phyloP scores from a whole-genome alignment of 2,329 filamentous ascomycete genomes.

The Aquanectria penicillioides region DNA sequence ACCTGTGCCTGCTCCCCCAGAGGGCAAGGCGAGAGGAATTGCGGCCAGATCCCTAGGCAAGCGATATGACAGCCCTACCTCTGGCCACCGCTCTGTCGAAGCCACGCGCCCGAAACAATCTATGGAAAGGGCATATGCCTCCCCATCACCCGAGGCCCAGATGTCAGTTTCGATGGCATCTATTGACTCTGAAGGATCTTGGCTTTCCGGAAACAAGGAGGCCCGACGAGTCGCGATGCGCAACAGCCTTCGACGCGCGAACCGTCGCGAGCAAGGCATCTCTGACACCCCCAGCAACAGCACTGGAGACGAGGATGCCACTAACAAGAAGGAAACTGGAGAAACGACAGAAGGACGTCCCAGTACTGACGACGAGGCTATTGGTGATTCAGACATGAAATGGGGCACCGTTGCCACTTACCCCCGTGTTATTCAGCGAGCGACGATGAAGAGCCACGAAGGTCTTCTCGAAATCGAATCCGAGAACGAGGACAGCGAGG shows the following conservation, averaged over 20 bases:
- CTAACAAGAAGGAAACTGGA: conserved; percentile 41
- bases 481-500: conserved; percentile 45
- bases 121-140: conserved; percentile 37
- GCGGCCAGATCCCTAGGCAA: too few relatives aligned
- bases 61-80: conserved; percentile 53
- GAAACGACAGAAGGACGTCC: conserved; percentile 63
- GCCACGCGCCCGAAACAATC: conserved; percentile 32
- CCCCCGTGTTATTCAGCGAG: conserved; percentile 69
- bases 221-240: conserved; percentile 60
- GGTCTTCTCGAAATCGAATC: conserved; percentile 58
- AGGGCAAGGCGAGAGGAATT: conserved; percentile 38
- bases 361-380: conserved; percentile 69
- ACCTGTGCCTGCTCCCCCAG: conserved; percentile 47
- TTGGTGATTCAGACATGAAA: conserved; percentile 55
- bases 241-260: conserved; percentile 48
- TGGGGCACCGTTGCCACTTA: conserved; percentile 62
- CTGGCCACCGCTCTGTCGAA: conserved; percentile 53
- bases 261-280: conserved; percentile 44
- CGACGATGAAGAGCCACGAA: conserved; percentile 62
- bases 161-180: conserved; percentile 90
- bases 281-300: conserved; percentile 53
- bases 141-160: conserved; percentile 66
- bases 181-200: conserved; percentile 94
- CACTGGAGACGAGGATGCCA: conserved; percentile 75
- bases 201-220: conserved; percentile 82